Base-by-base conservation (phyloP, 371 early-diverging fungal species). In the Phascolomyces articulosus region DNA sequence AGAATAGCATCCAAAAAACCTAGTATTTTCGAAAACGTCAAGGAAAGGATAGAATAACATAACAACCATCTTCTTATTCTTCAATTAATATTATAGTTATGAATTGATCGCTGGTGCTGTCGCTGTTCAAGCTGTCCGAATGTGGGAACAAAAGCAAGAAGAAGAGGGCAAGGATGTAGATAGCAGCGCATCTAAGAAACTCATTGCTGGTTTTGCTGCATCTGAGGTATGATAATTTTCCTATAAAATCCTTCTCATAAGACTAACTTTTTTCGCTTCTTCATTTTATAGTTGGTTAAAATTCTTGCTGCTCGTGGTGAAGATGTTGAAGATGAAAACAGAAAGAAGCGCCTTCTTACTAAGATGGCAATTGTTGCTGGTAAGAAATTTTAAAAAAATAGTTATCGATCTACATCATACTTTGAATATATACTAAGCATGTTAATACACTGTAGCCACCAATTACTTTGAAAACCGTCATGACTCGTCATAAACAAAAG, bases 41-140 rank as follows among this genome's bases (percentile, higher is more conserved):
- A 8, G 1, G 16, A n/a, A 44, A 44, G 4, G 16, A 28, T 11
- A 7, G 24, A 4, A 24, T 23, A 15, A 4, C 3, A 51, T 34
- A 34, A 34, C 34, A 34, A 6, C 34, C 11, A 23, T 7, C 51
- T 3, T 6, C 6, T 29, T 18, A 1, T 13, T 23, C 18, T 23
- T 41, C 28, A 15, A 20, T 34, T 40, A n/a, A 44, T 13, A 13
- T 4, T 59, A 7, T 51, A 77, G 74, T 54, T 84, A 87, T 58
- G 84, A 87, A 65, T 56, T 87, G n/a, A 73, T 87, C 59, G 88
- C 84, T 49, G 88, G 84, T 53, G 88, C 88, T 28, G 88, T 82
- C 38, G 86, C 84, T 18, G 84, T 80, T 41, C 79, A 83, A 41
- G 88, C 88, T 34, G 79, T 84, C 55, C 77, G 72, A 57, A 40